phyloP scores from a whole-genome alignment of 169 alveolate species.

The Plasmodium ovale region DNA sequence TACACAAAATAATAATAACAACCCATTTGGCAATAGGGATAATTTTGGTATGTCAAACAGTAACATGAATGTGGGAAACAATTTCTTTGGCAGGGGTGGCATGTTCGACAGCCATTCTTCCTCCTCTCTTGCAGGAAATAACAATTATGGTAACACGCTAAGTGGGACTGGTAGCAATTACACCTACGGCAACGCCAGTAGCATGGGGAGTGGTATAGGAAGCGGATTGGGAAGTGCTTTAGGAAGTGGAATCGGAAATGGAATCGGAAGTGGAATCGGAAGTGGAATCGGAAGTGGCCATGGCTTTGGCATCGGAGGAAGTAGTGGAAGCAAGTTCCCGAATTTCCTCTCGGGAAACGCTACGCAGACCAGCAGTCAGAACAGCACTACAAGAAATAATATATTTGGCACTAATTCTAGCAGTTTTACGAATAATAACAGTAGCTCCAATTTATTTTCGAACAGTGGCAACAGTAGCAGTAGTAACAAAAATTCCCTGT shows the following conservation, averaged over 20 bases:
- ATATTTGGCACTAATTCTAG: slow-evolving; percentile 5
- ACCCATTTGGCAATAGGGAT: not conserved
- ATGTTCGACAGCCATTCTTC: not conserved
- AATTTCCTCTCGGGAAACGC: too few relatives aligned
- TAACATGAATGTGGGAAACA: not conserved
- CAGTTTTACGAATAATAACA: not conserved
- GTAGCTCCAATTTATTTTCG: not conserved
- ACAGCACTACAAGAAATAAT: not conserved
- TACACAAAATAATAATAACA: not conserved
- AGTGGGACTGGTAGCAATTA: not conserved
- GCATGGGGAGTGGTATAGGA: too few relatives aligned
- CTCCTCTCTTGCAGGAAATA: slow-evolving; percentile 4
- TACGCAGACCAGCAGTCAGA: too few relatives aligned
- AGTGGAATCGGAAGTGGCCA: too few relatives aligned
- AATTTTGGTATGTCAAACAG: slow-evolving; percentile 3
- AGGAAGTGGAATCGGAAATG: too few relatives aligned
- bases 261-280: too few relatives aligned
- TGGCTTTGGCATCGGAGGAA: too few relatives aligned
- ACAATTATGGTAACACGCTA: not conserved
- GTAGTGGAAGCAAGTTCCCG: not conserved
- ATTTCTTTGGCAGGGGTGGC: slow-evolving; percentile 11
- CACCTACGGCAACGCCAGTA: too few relatives aligned
- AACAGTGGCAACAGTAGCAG: not conserved
- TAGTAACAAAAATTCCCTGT: not conserved
- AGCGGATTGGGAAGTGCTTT: too few relatives aligned